Evolutionary conservation across 345 rosid species (phyloP), one percentile per base, ranked within the genome.

Genomic region (Lepidium didymum): DNA sequence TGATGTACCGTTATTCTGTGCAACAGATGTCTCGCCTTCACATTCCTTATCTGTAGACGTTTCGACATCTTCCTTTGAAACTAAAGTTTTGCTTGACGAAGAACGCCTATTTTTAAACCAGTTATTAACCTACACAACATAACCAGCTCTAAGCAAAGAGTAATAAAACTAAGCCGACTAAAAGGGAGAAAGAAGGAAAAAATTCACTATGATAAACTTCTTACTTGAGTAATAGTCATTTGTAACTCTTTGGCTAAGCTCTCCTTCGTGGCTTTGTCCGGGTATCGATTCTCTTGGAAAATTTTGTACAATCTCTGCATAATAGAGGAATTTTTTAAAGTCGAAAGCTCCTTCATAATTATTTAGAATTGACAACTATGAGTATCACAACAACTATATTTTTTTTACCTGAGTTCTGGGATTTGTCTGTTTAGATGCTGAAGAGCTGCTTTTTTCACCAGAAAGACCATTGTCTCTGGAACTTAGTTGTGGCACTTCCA

Each of bases 51-150:
- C 50, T 11, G 41, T 44, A 8, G 19, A 67, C 57, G 60, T 60
- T 10, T 60, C 58, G 0, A 65, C 58, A 18, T 59, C 73, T 62
- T 64, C 82, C 59, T 53, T 67, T 40, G 76, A 53, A 67, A 56
- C 69, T 12, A 11, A 36, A 16, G 33, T 66, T 56, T 67, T 69
- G 45, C 45, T 79, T 31, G 74, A 60, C 0, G 82, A 46, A 41
- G 80, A 62, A 11, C 99, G 96, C 57, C 86, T 68, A 81, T 91
- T 82, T 66, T 45, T 86, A 45, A 94, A 91, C 99, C 99, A 94
- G 68, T 83, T 91, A 57, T 27, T 67, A 72, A 94, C 96, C 97
- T 91, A 85, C 19, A 59, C 7, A 49, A 35, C 37, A 65, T 15
- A 64, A 59, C 19, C 45, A 52, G 56, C 56, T 61, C n/a, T 35